phyloP scores from a whole-genome alignment of 2,329 filamentous ascomycete genomes.

The Aspergillus flavus region DNA sequence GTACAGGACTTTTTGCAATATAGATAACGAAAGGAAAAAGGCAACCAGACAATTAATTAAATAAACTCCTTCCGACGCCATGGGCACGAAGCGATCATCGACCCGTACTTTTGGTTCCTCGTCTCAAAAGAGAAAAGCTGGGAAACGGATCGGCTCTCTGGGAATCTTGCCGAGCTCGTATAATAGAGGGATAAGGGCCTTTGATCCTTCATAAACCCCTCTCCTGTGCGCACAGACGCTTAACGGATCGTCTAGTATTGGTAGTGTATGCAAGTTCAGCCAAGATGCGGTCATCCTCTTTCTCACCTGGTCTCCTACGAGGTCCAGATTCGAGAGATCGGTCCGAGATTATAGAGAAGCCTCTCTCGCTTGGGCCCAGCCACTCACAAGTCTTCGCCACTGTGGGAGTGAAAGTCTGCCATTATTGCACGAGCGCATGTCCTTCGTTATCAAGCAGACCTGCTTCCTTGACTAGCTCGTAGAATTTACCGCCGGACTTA shows the following conservation, averaged over 20 bases:
- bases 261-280: slow-evolving; percentile 6
- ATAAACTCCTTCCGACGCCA: slow-evolving; percentile 5
- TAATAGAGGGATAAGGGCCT: neutral
- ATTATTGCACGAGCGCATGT: slow-evolving; percentile 22
- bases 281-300: slow-evolving; percentile 10
- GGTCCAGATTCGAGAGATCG: slow-evolving; percentile 9
- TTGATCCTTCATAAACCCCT: slow-evolving; percentile 3
- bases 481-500: slow-evolving; percentile 76
- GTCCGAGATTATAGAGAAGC: neutral
- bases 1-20: neutral
- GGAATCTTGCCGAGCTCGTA: neutral
- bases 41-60: neutral
- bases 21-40: neutral
- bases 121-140: neutral
- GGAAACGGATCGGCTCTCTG: neutral
- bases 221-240: slow-evolving; percentile 14
- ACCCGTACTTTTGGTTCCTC: slow-evolving; percentile 6
- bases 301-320: neutral
- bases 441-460: slow-evolving; percentile 64
- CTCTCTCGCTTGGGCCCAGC: slow-evolving; percentile 8
- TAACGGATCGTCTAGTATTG: slow-evolving; percentile 6
- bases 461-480: slow-evolving; percentile 88
- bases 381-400: slow-evolving; percentile 9
- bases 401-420: slow-evolving; percentile 1
- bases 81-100: slow-evolving; percentile 3